phyloP scores from a whole-genome alignment of 2,329 filamentous ascomycete genomes.

The Lasiodiplodia sp. region DNA sequence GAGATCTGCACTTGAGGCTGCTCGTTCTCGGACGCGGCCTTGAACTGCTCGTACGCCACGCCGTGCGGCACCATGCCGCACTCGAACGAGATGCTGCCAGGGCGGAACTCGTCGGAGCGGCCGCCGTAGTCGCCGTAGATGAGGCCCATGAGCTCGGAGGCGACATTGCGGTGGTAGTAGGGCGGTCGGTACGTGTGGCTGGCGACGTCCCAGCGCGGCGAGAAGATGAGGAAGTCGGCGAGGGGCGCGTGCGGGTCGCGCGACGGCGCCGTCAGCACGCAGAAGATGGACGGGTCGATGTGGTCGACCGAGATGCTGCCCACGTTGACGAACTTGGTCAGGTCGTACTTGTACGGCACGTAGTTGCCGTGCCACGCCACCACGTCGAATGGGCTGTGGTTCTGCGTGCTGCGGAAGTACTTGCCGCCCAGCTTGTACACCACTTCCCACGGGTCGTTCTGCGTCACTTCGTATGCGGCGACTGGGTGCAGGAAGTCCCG shows the following conservation, averaged over 20 bases:
- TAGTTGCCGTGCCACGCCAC: conserved; percentile 84
- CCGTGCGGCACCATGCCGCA: conserved; percentile 77
- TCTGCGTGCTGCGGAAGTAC: conserved; percentile 70
- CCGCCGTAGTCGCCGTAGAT: conserved; percentile 65
- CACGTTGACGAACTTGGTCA: conserved; percentile 77
- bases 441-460: conserved; percentile 50
- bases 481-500: conserved; percentile 76
- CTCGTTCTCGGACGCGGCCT: conserved; percentile 61
- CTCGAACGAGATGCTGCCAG: conserved; percentile 69
- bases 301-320: conserved; percentile 78
- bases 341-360: conserved; percentile 78
- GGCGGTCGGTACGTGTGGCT: conserved; percentile 67
- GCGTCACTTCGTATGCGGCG: conserved; percentile 66
- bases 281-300: conserved; percentile 80
- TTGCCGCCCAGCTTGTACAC: conserved; percentile 66
- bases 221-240: conserved; percentile 71
- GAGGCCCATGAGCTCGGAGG: conserved; percentile 72
- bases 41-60: conserved; percentile 63
- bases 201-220: conserved; percentile 68
- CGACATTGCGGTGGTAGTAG: conserved; percentile 71
- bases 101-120: conserved; percentile 61
- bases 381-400: conserved; percentile 78
- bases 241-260: conserved; percentile 67
- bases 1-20: conserved; percentile 47
- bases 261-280: conserved; percentile 66